Evolutionary conservation across 192 early-diverging fungal species (phyloP).

Genomic region (Backusella circina): DNA sequence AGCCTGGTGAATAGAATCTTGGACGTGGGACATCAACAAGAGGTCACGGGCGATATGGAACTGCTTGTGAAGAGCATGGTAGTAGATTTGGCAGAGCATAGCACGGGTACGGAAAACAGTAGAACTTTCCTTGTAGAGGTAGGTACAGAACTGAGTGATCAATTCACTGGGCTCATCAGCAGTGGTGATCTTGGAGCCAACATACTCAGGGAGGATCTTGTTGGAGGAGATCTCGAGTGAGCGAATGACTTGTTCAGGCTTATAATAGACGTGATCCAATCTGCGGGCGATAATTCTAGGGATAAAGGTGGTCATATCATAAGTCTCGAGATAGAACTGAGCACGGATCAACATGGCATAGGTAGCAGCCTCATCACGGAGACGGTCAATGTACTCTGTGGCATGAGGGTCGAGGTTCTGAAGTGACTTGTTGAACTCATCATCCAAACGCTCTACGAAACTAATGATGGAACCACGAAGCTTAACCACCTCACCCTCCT

Average conservation of each 20-base stretch:
- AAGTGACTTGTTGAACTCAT: slow-evolving; percentile 95
- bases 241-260: slow-evolving; percentile 86
- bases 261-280: slow-evolving; percentile 97
- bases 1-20: slow-evolving; percentile 86
- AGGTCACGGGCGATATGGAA: slow-evolving; percentile 93
- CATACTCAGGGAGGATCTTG: slow-evolving; percentile 41
- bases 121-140: slow-evolving; percentile 82
- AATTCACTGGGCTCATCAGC: slow-evolving; percentile 52
- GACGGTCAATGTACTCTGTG: slow-evolving; percentile 92
- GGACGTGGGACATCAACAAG: slow-evolving; percentile 97
- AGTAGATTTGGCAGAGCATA: slow-evolving; percentile 96
- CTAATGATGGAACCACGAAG: slow-evolving; percentile 85
- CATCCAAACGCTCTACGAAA: slow-evolving; percentile 91
- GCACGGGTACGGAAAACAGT: slow-evolving; percentile 87
- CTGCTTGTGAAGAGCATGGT: slow-evolving; percentile 95
- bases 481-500: slow-evolving; percentile 48
- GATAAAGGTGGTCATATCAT: slow-evolving; percentile 52
- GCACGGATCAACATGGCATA: slow-evolving; percentile 88
- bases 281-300: slow-evolving; percentile 81
- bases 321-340: slow-evolving; percentile 82
- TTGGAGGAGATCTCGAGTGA: slow-evolving; percentile 58
- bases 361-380: slow-evolving; percentile 84
- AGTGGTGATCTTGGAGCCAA: slow-evolving; percentile 46
- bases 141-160: slow-evolving; percentile 82
- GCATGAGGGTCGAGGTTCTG: slow-evolving; percentile 97